These are phyloP conservation scores for Rhexocercosporidium sp. DNA, from an alignment of 2,329 filamentous ascomycete genomes.

Conservation along the genomic window DNA sequence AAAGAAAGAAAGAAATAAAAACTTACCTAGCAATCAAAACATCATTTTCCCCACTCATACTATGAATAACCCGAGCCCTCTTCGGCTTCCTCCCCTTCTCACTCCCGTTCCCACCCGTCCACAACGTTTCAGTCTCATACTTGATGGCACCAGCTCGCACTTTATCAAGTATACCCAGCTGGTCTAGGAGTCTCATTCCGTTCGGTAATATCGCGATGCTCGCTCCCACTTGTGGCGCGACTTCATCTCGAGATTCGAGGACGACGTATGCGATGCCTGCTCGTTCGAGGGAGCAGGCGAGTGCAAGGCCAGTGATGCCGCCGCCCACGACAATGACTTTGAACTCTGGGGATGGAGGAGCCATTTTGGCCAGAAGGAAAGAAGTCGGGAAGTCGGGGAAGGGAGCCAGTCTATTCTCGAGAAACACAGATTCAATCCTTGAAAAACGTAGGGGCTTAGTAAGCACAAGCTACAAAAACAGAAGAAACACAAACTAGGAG, in stretches of 20 bases:
- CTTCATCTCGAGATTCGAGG: slow-evolving; percentile 49
- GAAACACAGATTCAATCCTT: too few relatives aligned
- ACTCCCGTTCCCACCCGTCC: not conserved
- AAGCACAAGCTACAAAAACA: too few relatives aligned
- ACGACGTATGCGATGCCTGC: slow-evolving; percentile 54
- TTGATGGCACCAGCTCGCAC: not conserved
- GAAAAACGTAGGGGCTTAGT: too few relatives aligned
- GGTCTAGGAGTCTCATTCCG: slow-evolving; percentile 53
- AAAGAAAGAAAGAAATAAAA: not conserved
- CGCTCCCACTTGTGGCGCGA: slow-evolving; percentile 54
- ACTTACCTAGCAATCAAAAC: not conserved
- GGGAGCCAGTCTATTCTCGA: too few relatives aligned
- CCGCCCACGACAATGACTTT: slow-evolving; percentile 54
- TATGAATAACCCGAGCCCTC: not conserved
- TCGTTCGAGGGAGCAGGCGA: slow-evolving; percentile 52
- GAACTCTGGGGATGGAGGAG: slow-evolving; percentile 12
- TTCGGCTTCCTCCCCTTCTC: not conserved
- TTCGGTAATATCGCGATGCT: slow-evolving; percentile 52
- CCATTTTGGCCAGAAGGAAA: not conserved
- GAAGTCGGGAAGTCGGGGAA: too few relatives aligned
- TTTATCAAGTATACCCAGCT: slow-evolving; percentile 36
- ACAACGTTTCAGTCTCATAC: not conserved
- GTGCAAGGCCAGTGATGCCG: slow-evolving; percentile 52
- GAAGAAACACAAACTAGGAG: too few relatives aligned
- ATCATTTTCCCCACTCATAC: not conserved